These are phyloP conservation scores for Lachnellula arida DNA, from an alignment of 2,329 filamentous ascomycete species.

Conservation along the genomic window DNA sequence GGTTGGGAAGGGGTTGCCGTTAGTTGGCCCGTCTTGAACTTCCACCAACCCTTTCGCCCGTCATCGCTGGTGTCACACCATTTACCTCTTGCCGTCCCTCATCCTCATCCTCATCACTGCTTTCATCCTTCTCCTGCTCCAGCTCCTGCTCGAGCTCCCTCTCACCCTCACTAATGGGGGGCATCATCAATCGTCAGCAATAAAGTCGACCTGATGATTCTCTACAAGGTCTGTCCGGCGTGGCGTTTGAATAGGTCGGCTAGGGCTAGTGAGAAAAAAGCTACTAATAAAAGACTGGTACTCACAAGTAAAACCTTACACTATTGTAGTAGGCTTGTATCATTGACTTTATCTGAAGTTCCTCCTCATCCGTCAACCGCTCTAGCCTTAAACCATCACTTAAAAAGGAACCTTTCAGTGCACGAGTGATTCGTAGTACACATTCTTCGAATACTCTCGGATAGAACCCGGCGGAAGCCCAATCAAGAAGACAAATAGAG, in stretches of 20 bases:
- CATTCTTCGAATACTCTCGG: conserved; percentile 8
- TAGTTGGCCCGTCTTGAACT: too few species aligned
- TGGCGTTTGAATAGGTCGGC: conserved; percentile 7
- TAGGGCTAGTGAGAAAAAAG: conserved; percentile 10
- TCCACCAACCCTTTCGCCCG: too few species aligned
- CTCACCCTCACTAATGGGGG: too few species aligned
- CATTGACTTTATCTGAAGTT: conserved; percentile 12
- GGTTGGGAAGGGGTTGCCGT: too few species aligned
- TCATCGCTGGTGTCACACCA: too few species aligned
- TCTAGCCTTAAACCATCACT: conserved; percentile 6
- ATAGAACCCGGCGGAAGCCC: conserved; percentile 6
- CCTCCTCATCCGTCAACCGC: conserved; percentile 11
- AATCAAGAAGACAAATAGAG: conserved; percentile 11
- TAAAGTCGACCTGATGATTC: conserved; percentile 5
- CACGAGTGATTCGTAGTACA: conserved; percentile 7
- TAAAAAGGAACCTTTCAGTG: conserved; percentile 7
- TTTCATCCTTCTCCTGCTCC: too few species aligned
- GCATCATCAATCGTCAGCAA: conserved; percentile 6
- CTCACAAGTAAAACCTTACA: conserved; percentile 11
- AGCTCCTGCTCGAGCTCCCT: too few species aligned
- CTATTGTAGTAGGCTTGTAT: conserved; percentile 12
- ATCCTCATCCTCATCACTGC: too few species aligned
- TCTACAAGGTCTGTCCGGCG: conserved; percentile 7
- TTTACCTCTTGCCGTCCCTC: too few species aligned
- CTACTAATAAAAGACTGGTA: conserved; percentile 4